A percentile compares a stretch with the other conserved stretches of the same genome.
These are phyloP conservation scores for Borealophlyctis nickersoniae DNA, from an alignment of 192 early-diverging fungal species.

Conservation along the genomic window DNA sequence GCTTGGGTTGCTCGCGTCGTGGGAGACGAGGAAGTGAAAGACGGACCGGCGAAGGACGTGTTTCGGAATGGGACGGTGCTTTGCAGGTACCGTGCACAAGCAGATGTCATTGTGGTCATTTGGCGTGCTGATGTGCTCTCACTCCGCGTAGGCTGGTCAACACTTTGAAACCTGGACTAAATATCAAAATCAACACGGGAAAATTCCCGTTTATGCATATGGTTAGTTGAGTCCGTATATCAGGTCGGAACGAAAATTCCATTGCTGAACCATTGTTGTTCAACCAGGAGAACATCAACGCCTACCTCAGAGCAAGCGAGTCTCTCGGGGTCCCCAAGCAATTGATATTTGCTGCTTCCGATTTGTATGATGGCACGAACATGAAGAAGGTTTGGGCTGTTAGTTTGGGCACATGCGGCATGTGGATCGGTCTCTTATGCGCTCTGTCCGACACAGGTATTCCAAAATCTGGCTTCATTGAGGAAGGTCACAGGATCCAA, in stretches of 20 bases:
- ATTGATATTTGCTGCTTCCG: conserved; percentile 15
- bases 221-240: background rate
- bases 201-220: conserved; percentile 27
- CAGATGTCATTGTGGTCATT: background rate
- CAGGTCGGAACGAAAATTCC: background rate
- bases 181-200: conserved; percentile 31
- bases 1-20: conserved; percentile 10
- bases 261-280: background rate
- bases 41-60: background rate
- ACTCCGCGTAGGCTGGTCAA: conserved; percentile 23
- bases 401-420: too few species aligned
- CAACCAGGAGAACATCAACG: conserved; percentile 32
- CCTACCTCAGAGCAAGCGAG: conserved; percentile 17
- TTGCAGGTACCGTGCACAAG: conserved; percentile 11
- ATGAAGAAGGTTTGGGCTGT: conserved; percentile 20
- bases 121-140: background rate
- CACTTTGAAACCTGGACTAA: conserved; percentile 6
- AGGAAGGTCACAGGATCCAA: too few species aligned
- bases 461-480: too few species aligned
- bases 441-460: too few species aligned
- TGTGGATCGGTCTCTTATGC: too few species aligned
- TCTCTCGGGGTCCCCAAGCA: conserved; percentile 22
- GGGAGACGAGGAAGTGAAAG: conserved; percentile 1
- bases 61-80: conserved; percentile 19
- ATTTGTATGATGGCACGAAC: conserved; percentile 19